Conservation (phyloP, 805 yeast genomes). For the Kodamaea leandrae region DNA sequence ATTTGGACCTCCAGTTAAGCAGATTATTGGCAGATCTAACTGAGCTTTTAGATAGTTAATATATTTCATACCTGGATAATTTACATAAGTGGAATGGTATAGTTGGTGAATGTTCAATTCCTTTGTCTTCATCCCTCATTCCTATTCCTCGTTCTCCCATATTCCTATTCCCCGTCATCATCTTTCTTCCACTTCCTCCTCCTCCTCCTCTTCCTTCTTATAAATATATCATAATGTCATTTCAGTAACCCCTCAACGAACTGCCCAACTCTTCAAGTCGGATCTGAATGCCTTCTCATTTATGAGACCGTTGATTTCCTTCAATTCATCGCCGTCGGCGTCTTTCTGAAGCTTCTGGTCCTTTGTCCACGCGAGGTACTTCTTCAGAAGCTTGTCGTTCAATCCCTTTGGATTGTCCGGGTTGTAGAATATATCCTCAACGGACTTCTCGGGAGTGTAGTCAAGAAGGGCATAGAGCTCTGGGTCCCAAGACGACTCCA, state of each 20-base stretch:
- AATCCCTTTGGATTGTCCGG: constrained; percentile 38
- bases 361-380: constrained; percentile 9
- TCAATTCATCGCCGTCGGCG: constrained; percentile 16
- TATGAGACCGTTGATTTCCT: constrained; percentile 36
- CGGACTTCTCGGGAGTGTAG: constrained; percentile 64
- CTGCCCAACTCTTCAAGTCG: constrained; percentile 43
- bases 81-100: too few relatives aligned
- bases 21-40: not conserved
- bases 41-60: not conserved
- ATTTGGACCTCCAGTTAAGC: not conserved
- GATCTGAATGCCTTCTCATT: constrained; percentile 36
- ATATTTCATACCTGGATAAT: too few relatives aligned
- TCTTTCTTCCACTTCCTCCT: too few relatives aligned
- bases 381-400: constrained; percentile 14
- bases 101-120: too few relatives aligned
- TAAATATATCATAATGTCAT: too few relatives aligned
- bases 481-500: constrained; percentile 63
- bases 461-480: constrained; percentile 45
- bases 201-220: too few relatives aligned
- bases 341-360: constrained; percentile 14
- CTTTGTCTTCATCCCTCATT: too few relatives aligned
- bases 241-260: constrained; percentile 1
- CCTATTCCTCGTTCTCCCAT: too few relatives aligned
- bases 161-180: too few relatives aligned
- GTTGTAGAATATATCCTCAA: constrained; percentile 71